Evolutionary conservation across 2,329 filamentous ascomycete species (phyloP).

Genomic region (Emmonsiellopsis sp.): DNA sequence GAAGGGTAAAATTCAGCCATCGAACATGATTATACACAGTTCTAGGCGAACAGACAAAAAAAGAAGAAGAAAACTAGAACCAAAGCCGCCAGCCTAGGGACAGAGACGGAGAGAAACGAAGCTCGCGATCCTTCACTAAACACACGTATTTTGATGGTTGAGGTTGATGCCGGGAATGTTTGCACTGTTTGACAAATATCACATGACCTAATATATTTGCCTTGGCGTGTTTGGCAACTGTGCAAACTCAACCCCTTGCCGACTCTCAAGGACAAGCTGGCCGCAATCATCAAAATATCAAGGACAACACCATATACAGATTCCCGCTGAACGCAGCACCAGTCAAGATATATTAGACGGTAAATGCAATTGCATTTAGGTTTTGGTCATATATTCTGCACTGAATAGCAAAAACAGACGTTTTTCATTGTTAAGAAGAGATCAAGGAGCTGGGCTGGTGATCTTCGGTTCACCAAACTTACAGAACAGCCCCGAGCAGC

Average conservation of each 20-base stretch:
- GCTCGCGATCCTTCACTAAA: background rate
- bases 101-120: background rate
- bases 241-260: background rate
- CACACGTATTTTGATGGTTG: background rate
- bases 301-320: background rate
- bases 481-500: too few relatives aligned
- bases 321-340: background rate
- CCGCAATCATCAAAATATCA: slow-evolving; percentile 8
- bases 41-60: background rate
- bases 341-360: background rate
- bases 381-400: too few relatives aligned
- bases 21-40: slow-evolving; percentile 9
- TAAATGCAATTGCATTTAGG: too few relatives aligned
- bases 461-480: too few relatives aligned
- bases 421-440: too few relatives aligned
- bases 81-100: background rate
- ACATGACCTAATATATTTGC: background rate
- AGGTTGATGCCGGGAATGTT: background rate
- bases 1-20: slow-evolving; percentile 82
- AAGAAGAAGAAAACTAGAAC: background rate
- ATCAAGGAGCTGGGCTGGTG: too few relatives aligned
- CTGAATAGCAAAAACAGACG: too few relatives aligned
- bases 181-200: slow-evolving; percentile 1
- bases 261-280: slow-evolving; percentile 15
- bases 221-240: background rate